Percentiles rank a stretch among this genome's conserved stretches.
Conservation (phyloP, 768 basidiomycete genomes). For the Lactarius pseudohatsudake region DNA sequence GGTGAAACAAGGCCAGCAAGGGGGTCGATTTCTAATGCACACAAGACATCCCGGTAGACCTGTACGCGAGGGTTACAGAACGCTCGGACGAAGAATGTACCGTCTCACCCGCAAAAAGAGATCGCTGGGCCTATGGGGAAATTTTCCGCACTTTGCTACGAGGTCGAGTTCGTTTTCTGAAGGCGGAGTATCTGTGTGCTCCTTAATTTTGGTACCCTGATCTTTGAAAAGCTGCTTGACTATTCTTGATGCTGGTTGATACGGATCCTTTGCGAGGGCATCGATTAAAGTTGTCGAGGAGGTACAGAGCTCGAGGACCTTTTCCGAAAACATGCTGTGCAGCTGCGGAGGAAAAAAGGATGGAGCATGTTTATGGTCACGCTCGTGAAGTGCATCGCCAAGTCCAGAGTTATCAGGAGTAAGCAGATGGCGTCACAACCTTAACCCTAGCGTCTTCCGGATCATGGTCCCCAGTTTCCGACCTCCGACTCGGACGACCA, state of each 20-base stretch:
- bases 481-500: too few species aligned
- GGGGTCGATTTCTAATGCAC: slow-evolving; percentile 54
- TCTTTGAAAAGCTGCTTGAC: slow-evolving; percentile 17
- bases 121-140: slow-evolving; percentile 53
- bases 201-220: slow-evolving; percentile 1
- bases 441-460: slow-evolving; percentile 9
- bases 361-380: neutral
- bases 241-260: slow-evolving; percentile 11
- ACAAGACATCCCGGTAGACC: slow-evolving; percentile 64
- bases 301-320: slow-evolving; percentile 23
- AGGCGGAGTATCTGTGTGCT: neutral
- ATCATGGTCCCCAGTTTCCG: too few species aligned
- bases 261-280: slow-evolving; percentile 17
- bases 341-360: neutral
- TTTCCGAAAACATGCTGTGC: slow-evolving; percentile 18
- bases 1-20: slow-evolving; percentile 60
- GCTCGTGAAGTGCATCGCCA: neutral
- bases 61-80: slow-evolving; percentile 28
- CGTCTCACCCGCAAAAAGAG: slow-evolving; percentile 56
- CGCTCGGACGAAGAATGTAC: neutral
- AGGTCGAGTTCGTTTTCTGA: slow-evolving; percentile 41
- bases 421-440: slow-evolving; percentile 5
- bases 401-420: neutral
- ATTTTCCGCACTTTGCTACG: slow-evolving; percentile 51
- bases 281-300: slow-evolving; percentile 19